Conservation (phyloP, 495 filamentous ascomycete genomes). For the Jackrogersella minutella region DNA sequence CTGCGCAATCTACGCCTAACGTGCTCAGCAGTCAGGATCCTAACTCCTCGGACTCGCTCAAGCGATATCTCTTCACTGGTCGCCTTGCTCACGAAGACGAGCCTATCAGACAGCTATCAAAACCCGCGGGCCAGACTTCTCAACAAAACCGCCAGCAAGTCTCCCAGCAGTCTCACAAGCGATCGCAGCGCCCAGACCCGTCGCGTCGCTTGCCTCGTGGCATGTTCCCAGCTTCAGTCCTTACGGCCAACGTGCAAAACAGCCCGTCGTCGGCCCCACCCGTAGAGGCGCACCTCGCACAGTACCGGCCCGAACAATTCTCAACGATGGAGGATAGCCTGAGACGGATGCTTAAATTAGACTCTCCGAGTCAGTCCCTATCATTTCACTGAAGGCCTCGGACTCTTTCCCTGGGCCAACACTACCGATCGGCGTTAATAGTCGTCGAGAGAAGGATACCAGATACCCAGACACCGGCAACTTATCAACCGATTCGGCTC, state of each 20-base stretch:
- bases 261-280: conserved; percentile 16
- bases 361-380: conserved; percentile 27
- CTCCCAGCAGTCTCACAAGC: conserved; percentile 21
- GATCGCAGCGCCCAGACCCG: conserved; percentile 1
- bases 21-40: conserved; percentile 12
- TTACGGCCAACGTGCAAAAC: conserved; percentile 32
- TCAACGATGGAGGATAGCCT: conserved; percentile 59
- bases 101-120: neutral
- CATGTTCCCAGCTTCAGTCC: conserved; percentile 37
- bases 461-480: conserved; percentile 4
- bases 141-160: neutral
- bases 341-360: conserved; percentile 59
- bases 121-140: neutral
- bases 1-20: conserved; percentile 26
- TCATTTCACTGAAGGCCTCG: conserved; percentile 10
- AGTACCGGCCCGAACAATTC: conserved; percentile 46
- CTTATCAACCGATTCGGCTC: conserved; percentile 1
- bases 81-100: conserved; percentile 14
- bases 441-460: conserved; percentile 11
- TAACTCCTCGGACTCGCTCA: conserved; percentile 47
- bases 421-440: no score
- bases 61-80: conserved; percentile 51
- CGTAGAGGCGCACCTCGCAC: conserved; percentile 15
- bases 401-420: no score
- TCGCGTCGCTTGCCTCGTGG: conserved; percentile 26